Conservation (phyloP, 2,329 filamentous ascomycete species). For the Colletotrichum simmondsii region DNA sequence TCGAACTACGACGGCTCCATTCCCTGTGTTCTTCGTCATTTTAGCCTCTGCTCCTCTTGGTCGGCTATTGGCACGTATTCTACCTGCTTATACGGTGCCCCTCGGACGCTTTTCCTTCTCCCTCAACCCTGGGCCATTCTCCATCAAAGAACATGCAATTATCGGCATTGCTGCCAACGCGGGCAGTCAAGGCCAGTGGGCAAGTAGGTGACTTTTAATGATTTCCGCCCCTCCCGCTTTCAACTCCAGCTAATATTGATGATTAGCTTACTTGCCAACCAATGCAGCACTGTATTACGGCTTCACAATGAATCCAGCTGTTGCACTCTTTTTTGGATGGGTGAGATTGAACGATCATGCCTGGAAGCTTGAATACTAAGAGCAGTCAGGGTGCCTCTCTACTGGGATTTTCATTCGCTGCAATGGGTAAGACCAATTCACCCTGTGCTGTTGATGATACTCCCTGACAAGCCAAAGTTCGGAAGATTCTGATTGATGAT, state of each 20-base stretch:
- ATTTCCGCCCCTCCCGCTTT: rapidly evolving
- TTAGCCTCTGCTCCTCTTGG: constrained; percentile 67
- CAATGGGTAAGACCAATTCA: constrained; percentile 52
- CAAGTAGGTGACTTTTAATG: neutral
- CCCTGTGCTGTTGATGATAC: too few relatives aligned
- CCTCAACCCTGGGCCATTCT: constrained; percentile 67
- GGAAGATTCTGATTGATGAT: constrained; percentile 69
- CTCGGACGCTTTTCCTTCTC: constrained; percentile 61
- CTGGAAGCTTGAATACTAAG: neutral
- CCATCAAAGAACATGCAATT: constrained; percentile 67
- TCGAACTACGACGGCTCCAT: constrained; percentile 67
- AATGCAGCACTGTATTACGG: constrained; percentile 68
- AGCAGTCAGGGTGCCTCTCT: constrained; percentile 16
- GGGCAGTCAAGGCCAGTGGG: constrained; percentile 31
- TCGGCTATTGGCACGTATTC: constrained; percentile 59
- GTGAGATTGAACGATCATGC: constrained; percentile 65
- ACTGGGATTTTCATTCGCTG: constrained; percentile 56
- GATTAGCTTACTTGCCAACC: constrained; percentile 22
- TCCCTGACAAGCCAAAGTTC: constrained; percentile 3
- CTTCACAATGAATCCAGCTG: constrained; percentile 60
- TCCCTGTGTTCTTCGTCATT: constrained; percentile 71
- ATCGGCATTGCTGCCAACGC: constrained; percentile 62
- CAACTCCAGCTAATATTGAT: neutral
- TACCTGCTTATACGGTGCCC: constrained; percentile 60
- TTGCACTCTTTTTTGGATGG: constrained; percentile 70